Evolutionary conservation across 805 yeast genomes (phyloP).

Genomic region (Metschnikowia lachancei): DNA sequence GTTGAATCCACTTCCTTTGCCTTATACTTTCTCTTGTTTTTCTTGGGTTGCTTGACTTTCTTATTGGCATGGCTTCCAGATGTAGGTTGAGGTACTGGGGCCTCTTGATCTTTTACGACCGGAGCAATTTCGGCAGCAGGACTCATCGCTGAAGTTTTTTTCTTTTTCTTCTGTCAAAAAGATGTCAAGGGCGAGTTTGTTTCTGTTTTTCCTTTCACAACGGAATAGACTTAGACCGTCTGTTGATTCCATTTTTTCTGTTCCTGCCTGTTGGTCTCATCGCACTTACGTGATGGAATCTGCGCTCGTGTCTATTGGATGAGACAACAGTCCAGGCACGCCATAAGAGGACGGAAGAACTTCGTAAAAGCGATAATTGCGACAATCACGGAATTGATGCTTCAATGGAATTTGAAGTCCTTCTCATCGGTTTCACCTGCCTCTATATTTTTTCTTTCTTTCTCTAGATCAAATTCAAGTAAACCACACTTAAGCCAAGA

Average conservation of each 20-base stretch:
- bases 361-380: not conserved
- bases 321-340: not conserved
- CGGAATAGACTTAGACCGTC: no score
- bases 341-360: not conserved
- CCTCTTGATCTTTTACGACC: not conserved
- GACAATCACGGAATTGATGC: not conserved
- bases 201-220: not conserved
- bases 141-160: conserved; percentile 2
- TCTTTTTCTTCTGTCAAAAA: not conserved
- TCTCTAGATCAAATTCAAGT: conserved; percentile 8
- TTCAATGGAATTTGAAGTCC: not conserved
- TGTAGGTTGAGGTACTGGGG: not conserved
- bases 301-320: conserved; percentile 8
- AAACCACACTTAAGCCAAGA: conserved; percentile 26
- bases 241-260: not conserved
- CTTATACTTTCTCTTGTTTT: conserved; percentile 50
- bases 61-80: conserved; percentile 7
- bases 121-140: conserved; percentile 9
- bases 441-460: not conserved
- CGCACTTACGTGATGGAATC: conserved; percentile 14
- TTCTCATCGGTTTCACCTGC: no score
- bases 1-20: conserved; percentile 68
- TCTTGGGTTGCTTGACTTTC: conserved; percentile 25
- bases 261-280: conserved; percentile 13
- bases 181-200: not conserved